Evolutionary conservation across 1,284 basidiomycete species (phyloP), one percentile per base, ranked within the genome.

Genomic region (Laetiporus sulphureus): DNA sequence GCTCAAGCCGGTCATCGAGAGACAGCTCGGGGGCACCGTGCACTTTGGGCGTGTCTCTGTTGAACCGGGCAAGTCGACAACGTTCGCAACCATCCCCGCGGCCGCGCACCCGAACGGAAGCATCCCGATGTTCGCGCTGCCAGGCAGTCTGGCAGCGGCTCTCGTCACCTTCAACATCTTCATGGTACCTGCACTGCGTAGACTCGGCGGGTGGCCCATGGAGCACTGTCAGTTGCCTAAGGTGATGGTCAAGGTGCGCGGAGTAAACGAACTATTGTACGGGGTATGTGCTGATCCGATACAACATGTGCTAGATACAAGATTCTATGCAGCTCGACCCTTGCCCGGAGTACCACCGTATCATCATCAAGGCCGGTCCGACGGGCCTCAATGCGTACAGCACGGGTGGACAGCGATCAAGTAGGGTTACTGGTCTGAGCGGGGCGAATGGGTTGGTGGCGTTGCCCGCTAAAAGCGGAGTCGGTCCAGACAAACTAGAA

Each of bases 121-220:
- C 8, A 52, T 55, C 49, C 76, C 81, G 4, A 55, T 91, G 3
- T 93, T 94, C 55, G 89, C 88, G 0, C 71, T 94, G 1, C 91
- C 91, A 0, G 91, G 91, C 1, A 93, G 93, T 57, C 91, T 91
- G 0, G 91, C 91, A 0, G 83, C 80, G 4, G 91, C 91, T 7
- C 68, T 93, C n/a, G 90, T 93, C 2, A 90, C 81, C 12, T 92
- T 92, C 62, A 76, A 90, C 56, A 59, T 93, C 5, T 92, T 93
- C 56, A 90, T 91, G 7, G 60, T 92, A 0, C 91, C 91, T 3
- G 83, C 85, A 4, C 62, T 94, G 40, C 68, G 91, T 45, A 75
- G 68, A 49, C 60, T 93, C 41, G 83, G 82, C 5, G 88, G 88
- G 0, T 86, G 77, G 72, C 68, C 71, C 0, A 57, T 64, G 15